A percentile compares a stretch with the other conserved stretches of the same genome.
Evolutionary conservation across 108 stramenopile species (phyloP).

Genomic region (Pseudonitzschia pungens): DNA sequence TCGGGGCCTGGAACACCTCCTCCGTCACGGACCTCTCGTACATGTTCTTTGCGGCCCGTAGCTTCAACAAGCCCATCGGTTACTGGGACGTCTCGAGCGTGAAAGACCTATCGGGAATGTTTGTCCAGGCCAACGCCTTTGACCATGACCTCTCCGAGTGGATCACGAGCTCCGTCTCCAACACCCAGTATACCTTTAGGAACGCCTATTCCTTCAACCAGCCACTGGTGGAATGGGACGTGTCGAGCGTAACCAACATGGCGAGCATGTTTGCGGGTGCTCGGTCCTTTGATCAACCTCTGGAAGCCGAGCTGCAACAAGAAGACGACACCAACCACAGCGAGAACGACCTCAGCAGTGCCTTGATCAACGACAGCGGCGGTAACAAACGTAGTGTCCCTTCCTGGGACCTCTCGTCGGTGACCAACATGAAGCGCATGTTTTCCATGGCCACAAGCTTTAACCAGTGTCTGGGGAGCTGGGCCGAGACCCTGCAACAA

Average conservation of each 20-base stretch:
- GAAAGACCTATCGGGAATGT: constrained; percentile 24
- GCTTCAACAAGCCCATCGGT: constrained; percentile 31
- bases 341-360: too few species aligned
- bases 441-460: background rate
- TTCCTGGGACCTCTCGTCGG: background rate
- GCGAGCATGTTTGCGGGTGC: constrained; percentile 38
- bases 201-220: constrained; percentile 38
- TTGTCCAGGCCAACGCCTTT: constrained; percentile 18
- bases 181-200: constrained; percentile 32
- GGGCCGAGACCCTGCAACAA: background rate
- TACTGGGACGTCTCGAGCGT: constrained; percentile 16
- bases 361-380: background rate
- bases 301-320: background rate
- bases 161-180: background rate
- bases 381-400: background rate
- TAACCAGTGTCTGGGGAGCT: background rate
- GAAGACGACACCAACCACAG: too few species aligned
- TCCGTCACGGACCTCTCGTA: constrained; percentile 28
- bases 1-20: constrained; percentile 31
- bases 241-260: constrained; percentile 26
- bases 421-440: background rate
- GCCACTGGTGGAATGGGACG: constrained; percentile 31
- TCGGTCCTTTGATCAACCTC: constrained; percentile 23
- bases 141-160: constrained; percentile 29
- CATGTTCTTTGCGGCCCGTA: constrained; percentile 20